These are phyloP conservation scores for Ottelia alismoides DNA, from an alignment of 106 monocot species.

Conservation along the genomic window DNA sequence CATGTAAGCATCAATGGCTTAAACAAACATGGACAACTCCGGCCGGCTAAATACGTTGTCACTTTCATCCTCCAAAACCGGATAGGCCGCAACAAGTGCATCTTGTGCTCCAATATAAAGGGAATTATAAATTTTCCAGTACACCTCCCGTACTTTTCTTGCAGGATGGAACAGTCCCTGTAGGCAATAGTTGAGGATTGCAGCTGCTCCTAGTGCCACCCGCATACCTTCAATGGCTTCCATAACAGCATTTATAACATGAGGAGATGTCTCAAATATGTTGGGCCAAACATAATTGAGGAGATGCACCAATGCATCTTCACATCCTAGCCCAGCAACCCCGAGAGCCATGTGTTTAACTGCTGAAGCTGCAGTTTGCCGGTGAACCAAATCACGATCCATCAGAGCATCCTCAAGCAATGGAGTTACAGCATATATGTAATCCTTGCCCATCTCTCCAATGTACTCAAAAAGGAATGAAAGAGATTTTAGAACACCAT, in stretches of 20 bases:
- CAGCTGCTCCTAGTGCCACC: conserved; percentile 83
- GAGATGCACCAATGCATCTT: conserved; percentile 88
- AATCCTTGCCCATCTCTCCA: conserved; percentile 99
- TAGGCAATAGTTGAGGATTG: conserved; percentile 84
- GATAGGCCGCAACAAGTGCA: conserved; percentile 89
- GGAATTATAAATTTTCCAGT: conserved; percentile 98
- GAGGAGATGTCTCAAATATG: conserved; percentile 93
- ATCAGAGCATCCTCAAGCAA: conserved; percentile 92
- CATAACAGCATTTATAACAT: conserved; percentile 98
- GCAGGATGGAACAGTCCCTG: conserved; percentile 97
- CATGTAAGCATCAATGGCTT: no score
- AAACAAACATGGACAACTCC: conserved; percentile 70
- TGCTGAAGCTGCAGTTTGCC: conserved; percentile 97
- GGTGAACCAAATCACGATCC: conserved; percentile 92
- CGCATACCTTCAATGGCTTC: conserved; percentile 99
- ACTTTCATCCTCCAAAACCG: conserved; percentile 62
- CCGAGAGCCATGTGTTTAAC: conserved; percentile 98
- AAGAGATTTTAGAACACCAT: conserved; percentile 91
- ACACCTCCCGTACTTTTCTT: conserved; percentile 92
- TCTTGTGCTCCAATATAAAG: conserved; percentile 93
- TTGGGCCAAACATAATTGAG: conserved; percentile 97
- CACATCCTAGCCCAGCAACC: conserved; percentile 93
- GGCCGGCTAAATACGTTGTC: conserved; percentile 61
- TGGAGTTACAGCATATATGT: conserved; percentile 94
- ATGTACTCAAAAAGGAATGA: conserved; percentile 99